Percentiles rank a stretch among this genome's conserved stretches.
These are phyloP conservation scores for Fusarium incarnatum DNA, from an alignment of 2,329 filamentous ascomycete species.

Conservation along the genomic window DNA sequence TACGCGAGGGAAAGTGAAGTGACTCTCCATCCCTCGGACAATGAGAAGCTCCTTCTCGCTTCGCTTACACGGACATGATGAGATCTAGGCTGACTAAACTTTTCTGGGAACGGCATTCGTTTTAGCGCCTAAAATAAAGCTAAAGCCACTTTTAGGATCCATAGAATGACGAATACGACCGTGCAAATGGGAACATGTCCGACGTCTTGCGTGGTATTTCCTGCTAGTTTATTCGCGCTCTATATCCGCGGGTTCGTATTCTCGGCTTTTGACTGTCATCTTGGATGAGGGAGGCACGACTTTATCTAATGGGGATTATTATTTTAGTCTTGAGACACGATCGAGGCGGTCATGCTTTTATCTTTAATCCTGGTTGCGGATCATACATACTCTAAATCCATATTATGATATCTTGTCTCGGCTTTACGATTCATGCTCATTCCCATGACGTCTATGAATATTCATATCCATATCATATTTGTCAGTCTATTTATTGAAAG, in stretches of 20 bases:
- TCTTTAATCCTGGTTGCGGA: slow-evolving; percentile 2
- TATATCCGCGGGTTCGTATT: slow-evolving; percentile 8
- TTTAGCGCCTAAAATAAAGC: slow-evolving; percentile 27
- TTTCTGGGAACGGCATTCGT: slow-evolving; percentile 11
- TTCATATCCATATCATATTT: background rate
- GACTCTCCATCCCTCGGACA: slow-evolving; percentile 19
- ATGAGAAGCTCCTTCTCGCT: slow-evolving; percentile 26
- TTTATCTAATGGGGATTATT: slow-evolving; percentile 1
- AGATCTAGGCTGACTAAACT: slow-evolving; percentile 28
- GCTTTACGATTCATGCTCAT: background rate
- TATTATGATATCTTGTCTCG: background rate
- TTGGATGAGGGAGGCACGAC: background rate
- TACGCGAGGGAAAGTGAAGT: background rate
- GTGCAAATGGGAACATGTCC: slow-evolving; percentile 5
- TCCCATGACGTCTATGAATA: slow-evolving; percentile 3
- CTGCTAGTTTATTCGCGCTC: slow-evolving; percentile 7
- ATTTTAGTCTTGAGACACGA: slow-evolving; percentile 1
- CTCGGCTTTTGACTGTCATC: background rate
- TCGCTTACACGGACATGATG: slow-evolving; percentile 32
- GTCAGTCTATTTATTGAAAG: background rate
- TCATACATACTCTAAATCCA: background rate
- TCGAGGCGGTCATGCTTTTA: background rate
- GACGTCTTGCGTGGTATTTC: background rate
- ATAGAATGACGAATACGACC: slow-evolving; percentile 36
- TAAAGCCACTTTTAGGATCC: slow-evolving; percentile 23